Evolutionary conservation across 2,329 filamentous ascomycete genomes (phyloP), one percentile per base, ranked within the genome.

Genomic region (Xylaria sp.): DNA sequence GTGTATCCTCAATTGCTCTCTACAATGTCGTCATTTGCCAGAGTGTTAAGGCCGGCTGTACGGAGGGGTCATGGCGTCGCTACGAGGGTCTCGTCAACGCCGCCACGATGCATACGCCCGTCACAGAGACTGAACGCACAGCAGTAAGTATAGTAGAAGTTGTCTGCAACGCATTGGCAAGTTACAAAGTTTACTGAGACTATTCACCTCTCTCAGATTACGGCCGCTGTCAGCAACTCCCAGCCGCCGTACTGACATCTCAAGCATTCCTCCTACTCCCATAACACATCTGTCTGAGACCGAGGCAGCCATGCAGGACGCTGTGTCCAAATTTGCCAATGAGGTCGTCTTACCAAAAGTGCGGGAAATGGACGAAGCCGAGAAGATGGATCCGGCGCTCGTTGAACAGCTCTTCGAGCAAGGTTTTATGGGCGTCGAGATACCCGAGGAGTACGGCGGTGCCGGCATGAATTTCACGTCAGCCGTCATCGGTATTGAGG

Each of bases 381-480:
- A 99, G 86, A 82, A 87, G 67, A 98, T 99, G 96, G 96, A 98
- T 80, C 90, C 93, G 0, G 80, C 87, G 1, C 82, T 99, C 8
- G 92, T 99, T 6, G 94, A 97, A 84, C 92, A 96, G 82, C 88
- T 97, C 62, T 99, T 99, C 77, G 96, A 99, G 85, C 94, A 98
- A 80, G 96, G 96, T 0, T 85, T 99, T 59, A 99, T 99, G 96
- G 92, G 94, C 71, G 88, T 99, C 72, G 96, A 99, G 84, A 97
- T 99, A 67, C 95, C 96, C 18, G 96, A 99, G 82, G 94, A 98
- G 82, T 99, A 91, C 79, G 96, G 96, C 69, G 96, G 96, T 70
- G 93, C 95, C 0, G 96, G 94, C 75, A 98, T 99, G 96, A 98
- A 98, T 88, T 99, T 99, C 83, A 98, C 96, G 0, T 86, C 94